phyloP scores from a whole-genome alignment of 352 stramenopile species.

The Pelagophyceae sp. region DNA sequence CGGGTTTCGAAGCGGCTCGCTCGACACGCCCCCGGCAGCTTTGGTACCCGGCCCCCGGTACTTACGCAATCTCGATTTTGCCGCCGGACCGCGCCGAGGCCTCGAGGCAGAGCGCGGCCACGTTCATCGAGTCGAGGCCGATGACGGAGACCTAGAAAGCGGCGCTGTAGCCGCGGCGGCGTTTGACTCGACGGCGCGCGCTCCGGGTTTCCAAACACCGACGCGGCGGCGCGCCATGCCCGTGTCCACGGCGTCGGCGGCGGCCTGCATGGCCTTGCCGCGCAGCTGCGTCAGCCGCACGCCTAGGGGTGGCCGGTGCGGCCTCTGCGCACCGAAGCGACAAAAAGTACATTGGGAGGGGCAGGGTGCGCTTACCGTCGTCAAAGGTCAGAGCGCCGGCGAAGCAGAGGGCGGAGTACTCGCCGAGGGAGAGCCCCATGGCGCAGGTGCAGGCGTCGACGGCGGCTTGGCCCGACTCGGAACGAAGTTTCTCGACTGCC shows the following conservation, averaged over 20 bases:
- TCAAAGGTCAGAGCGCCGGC: constrained; percentile 69
- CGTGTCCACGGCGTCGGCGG: constrained; percentile 57
- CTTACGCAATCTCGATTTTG: constrained; percentile 62
- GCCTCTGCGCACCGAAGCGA: no score
- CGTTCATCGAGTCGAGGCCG: constrained; percentile 55
- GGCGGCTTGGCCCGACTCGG: constrained; percentile 45
- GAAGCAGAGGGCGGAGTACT: constrained; percentile 75
- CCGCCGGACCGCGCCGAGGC: constrained; percentile 52
- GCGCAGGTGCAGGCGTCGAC: constrained; percentile 61
- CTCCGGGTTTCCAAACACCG: not conserved
- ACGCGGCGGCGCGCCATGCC: constrained; percentile 43
- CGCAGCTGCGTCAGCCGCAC: constrained; percentile 71
- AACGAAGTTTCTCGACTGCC: constrained; percentile 37
- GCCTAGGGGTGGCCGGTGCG: no score
- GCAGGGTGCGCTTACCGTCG: constrained; percentile 45
- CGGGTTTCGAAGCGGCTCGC: no score
- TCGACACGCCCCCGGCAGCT: no score
- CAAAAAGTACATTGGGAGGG: no score
- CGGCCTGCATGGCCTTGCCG: constrained; percentile 69
- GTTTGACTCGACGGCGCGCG: no score
- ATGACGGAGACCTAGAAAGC: constrained; percentile 57
- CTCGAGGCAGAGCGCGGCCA: constrained; percentile 54
- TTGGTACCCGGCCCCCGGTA: no score
- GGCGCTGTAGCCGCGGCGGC: no score
- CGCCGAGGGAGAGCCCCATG: constrained; percentile 66